Conservation (phyloP, 2,329 filamentous ascomycete species). For the Apiospora sp. region DNA sequence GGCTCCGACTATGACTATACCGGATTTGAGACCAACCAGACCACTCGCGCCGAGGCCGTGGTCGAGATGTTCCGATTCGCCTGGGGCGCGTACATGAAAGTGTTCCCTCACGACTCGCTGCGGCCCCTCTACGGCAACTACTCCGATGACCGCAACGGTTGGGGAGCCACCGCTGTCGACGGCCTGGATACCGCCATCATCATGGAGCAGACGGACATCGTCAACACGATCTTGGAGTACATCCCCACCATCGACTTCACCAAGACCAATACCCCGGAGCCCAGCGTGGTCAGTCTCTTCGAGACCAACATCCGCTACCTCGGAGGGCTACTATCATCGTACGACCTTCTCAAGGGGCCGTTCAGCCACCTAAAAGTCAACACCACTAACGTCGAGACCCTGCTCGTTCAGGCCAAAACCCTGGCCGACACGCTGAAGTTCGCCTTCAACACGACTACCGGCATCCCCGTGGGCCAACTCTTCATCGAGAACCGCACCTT, state of each 20-base stretch:
- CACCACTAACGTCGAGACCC: constrained; percentile 5
- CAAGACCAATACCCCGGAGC: constrained; percentile 22
- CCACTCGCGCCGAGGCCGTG: constrained; percentile 1
- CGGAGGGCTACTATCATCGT: not conserved
- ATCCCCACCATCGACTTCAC: constrained; percentile 23
- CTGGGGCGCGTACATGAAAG: constrained; percentile 20
- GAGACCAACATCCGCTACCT: constrained; percentile 24
- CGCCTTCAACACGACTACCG: constrained; percentile 9
- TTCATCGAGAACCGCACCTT: constrained; percentile 23
- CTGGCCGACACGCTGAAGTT: constrained; percentile 22
- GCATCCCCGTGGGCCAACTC: constrained; percentile 21
- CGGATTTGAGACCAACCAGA: constrained; percentile 14
- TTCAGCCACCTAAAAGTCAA: constrained; percentile 18
- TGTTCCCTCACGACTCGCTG: constrained; percentile 23
- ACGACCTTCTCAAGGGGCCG: constrained; percentile 15
- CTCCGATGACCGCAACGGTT: constrained; percentile 24
- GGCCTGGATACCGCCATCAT: constrained; percentile 22
- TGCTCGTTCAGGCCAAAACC: constrained; percentile 19
- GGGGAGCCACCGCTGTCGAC: constrained; percentile 21
- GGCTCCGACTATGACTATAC: constrained; percentile 21
- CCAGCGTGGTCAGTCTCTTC: constrained; percentile 18
- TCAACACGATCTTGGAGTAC: constrained; percentile 23
- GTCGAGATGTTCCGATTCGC: constrained; percentile 21
- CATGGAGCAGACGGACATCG: constrained; percentile 25
- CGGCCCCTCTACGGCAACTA: constrained; percentile 22